phyloP scores from a whole-genome alignment of 305 asterid genomes.

The Plantago coronopus region DNA sequence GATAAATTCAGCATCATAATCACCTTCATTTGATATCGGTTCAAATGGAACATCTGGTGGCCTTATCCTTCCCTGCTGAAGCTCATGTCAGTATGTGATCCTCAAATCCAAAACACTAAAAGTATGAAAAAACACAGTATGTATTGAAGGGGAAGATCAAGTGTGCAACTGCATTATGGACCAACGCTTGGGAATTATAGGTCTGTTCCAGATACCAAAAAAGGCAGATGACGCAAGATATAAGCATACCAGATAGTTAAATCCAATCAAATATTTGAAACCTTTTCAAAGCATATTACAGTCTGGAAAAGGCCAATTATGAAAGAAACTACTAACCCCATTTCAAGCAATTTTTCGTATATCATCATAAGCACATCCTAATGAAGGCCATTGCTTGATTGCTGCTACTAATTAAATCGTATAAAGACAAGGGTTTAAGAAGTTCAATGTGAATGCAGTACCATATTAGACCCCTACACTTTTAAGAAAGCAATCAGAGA shows the following conservation, averaged over 20 bases:
- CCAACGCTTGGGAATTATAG: not conserved
- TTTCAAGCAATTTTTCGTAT: not conserved
- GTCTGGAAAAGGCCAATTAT: conserved; percentile 14
- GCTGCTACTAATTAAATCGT: not conserved
- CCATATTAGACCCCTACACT: no score
- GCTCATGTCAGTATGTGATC: conserved; percentile 25
- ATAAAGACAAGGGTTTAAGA: no score
- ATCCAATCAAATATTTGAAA: not conserved
- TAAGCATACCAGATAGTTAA: not conserved
- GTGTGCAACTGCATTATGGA: not conserved
- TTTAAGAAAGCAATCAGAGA: no score
- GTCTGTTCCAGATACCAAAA: not conserved
- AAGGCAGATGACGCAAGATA: not conserved
- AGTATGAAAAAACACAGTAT: conserved; percentile 2
- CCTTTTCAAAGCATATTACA: not conserved
- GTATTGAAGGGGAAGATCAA: not conserved
- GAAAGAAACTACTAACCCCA: not conserved
- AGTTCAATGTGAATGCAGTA: no score
- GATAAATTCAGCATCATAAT: conserved; percentile 33
- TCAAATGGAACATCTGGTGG: conserved; percentile 34
- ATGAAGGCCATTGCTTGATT: not conserved
- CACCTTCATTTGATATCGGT: conserved; percentile 41
- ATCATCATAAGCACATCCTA: not conserved
- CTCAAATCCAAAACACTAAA: not conserved
- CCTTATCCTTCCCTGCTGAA: conserved; percentile 54